phyloP scores from a whole-genome alignment of 1,139 yeast species.

The Kluyveromyces sp. region DNA sequence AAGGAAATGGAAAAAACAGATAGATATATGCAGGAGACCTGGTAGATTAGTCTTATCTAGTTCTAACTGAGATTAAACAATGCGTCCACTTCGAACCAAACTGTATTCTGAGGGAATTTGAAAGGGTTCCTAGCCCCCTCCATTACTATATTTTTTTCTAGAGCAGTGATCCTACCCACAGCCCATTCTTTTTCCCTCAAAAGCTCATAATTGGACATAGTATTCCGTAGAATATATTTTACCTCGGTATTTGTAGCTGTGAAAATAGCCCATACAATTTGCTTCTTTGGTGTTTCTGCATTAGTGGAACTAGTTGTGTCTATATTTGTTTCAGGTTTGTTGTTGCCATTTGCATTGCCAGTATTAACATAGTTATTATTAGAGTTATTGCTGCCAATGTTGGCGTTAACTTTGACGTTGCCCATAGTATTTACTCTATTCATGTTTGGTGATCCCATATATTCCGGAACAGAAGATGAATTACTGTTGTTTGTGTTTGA shows the following conservation, averaged over 20 bases:
- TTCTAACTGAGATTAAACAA: slow-evolving; percentile 3
- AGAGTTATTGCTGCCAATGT: too few species aligned
- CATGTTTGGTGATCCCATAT: not conserved
- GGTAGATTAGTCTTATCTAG: slow-evolving; percentile 40
- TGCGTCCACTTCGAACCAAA: slow-evolving; percentile 28
- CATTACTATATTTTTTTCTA: slow-evolving; percentile 18
- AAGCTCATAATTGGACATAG: slow-evolving; percentile 8
- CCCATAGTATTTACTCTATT: not conserved
- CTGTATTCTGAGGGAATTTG: slow-evolving; percentile 19
- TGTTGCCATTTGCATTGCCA: too few species aligned
- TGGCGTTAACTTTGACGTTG: not conserved
- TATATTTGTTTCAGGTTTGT: too few species aligned
- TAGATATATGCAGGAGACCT: slow-evolving; percentile 82
- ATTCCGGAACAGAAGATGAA: not conserved
- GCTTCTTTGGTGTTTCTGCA: not conserved
- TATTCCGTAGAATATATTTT: slow-evolving; percentile 23
- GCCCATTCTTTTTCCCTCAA: slow-evolving; percentile 28
- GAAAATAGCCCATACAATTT: slow-evolving; percentile 28
- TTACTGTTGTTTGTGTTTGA: not conserved
- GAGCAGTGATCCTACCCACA: slow-evolving; percentile 21
- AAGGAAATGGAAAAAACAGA: slow-evolving; percentile 55
- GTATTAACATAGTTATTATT: too few species aligned
- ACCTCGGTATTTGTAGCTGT: slow-evolving; percentile 25
- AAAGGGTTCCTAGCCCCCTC: slow-evolving; percentile 17
- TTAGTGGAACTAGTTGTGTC: not conserved